Evolutionary conservation across 108 stramenopile genomes (phyloP).

Genomic region (Skeletonema costatum): DNA sequence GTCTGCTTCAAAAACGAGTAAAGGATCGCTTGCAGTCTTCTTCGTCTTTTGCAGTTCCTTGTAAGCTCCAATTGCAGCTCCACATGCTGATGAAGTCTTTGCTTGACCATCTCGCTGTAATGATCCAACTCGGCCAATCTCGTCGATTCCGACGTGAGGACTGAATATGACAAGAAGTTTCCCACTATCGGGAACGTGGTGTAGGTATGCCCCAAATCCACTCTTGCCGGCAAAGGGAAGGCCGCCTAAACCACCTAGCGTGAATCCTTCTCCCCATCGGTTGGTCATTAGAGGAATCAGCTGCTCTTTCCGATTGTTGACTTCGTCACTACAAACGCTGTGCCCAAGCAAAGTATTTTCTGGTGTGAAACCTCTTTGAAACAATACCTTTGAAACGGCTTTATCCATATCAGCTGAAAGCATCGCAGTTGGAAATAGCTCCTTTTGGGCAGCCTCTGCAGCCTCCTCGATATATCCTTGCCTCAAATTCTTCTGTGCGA

Average conservation of each 20-base stretch:
- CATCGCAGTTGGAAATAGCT: conserved; percentile 42
- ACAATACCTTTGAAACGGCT: conserved; percentile 25
- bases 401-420: conserved; percentile 24
- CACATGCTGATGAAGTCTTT: conserved; percentile 13
- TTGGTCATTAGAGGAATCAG: conserved; percentile 29
- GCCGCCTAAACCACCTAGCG: conserved; percentile 42
- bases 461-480: conserved; percentile 14
- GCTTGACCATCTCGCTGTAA: conserved; percentile 19
- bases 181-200: conserved; percentile 40
- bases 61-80: conserved; percentile 33
- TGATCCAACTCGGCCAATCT: conserved; percentile 6
- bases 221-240: conserved; percentile 47
- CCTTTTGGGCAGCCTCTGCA: conserved; percentile 17
- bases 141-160: conserved; percentile 17
- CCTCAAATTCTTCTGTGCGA: conserved; percentile 30
- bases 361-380: conserved; percentile 31
- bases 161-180: conserved; percentile 19
- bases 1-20: conserved; percentile 9
- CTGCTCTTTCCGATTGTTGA: conserved; percentile 39
- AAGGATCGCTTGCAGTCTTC: conserved; percentile 13
- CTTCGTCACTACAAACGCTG: conserved; percentile 42
- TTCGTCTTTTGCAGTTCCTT: conserved; percentile 19
- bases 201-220: conserved; percentile 43
- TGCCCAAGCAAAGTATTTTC: conserved; percentile 44
- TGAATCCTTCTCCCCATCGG: conserved; percentile 41